A percentile compares a stretch with the other conserved stretches of the same genome.
Evolutionary conservation across 805 yeast species (phyloP).

Genomic region (Aciculoconidium aculeatum): DNA sequence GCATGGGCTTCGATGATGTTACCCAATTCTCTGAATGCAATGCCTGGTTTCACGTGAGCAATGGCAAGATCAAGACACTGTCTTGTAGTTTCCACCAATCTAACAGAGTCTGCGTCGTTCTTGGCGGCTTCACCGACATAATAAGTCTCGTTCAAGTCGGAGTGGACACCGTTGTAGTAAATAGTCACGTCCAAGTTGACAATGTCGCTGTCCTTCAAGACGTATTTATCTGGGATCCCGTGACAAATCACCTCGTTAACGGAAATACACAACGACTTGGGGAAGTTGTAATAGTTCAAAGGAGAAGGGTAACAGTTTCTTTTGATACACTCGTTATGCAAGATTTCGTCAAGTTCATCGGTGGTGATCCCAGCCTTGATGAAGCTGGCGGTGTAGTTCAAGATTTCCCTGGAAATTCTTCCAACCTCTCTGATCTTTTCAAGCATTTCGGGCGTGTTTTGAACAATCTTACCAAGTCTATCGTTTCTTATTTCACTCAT

Average conservation of each 20-base stretch:
- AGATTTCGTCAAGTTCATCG: constrained; percentile 81
- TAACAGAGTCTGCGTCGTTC: constrained; percentile 73
- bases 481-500: constrained; percentile 68
- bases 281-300: constrained; percentile 87
- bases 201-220: constrained; percentile 89
- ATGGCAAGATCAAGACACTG: constrained; percentile 85
- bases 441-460: constrained; percentile 62
- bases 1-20: constrained; percentile 86
- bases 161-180: constrained; percentile 83
- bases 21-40: constrained; percentile 81
- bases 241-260: constrained; percentile 95
- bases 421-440: constrained; percentile 73
- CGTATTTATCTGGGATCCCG: constrained; percentile 91
- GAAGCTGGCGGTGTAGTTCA: constrained; percentile 82
- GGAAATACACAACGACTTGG: constrained; percentile 88
- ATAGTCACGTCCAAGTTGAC: constrained; percentile 85
- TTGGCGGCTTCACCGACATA: constrained; percentile 89
- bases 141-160: constrained; percentile 94
- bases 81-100: constrained; percentile 82
- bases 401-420: constrained; percentile 74
- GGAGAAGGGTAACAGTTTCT: constrained; percentile 94
- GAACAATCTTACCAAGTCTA: constrained; percentile 58
- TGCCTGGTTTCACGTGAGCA: constrained; percentile 82
- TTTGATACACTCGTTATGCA: constrained; percentile 83
- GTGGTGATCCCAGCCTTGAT: constrained; percentile 87